phyloP scores from a whole-genome alignment of 2,329 filamentous ascomycete genomes.

The Fusarium lyarnte region DNA sequence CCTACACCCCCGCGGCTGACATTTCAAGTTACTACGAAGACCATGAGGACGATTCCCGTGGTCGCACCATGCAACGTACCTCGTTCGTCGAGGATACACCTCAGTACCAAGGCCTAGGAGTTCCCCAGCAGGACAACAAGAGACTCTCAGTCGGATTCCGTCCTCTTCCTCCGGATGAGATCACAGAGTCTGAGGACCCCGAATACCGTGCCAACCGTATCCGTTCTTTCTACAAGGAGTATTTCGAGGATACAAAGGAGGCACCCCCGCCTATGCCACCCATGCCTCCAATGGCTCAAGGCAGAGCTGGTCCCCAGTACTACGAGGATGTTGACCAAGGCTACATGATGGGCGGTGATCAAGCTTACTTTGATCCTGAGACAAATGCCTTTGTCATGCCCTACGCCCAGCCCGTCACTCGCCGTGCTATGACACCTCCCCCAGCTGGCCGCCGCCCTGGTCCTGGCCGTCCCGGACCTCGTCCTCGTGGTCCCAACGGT shows the following conservation, averaged over 20 bases:
- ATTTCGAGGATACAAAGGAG: conserved; percentile 86
- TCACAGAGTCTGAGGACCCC: conserved; percentile 83
- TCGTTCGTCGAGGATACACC: conserved; percentile 41
- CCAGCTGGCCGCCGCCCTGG: conserved; percentile 65
- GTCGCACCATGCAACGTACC: conserved; percentile 49
- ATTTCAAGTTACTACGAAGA: conserved; percentile 49
- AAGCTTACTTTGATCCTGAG: conserved; percentile 72
- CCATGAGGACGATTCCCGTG: conserved; percentile 46
- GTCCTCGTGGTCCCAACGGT: conserved; percentile 55
- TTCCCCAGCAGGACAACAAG: conserved; percentile 65
- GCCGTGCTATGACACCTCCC: conserved; percentile 95
- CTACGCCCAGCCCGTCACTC: conserved; percentile 84
- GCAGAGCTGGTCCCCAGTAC: conserved; percentile 57
- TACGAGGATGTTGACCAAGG: conserved; percentile 80
- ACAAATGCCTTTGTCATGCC: conserved; percentile 79
- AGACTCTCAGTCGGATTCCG: conserved; percentile 78
- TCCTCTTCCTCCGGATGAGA: conserved; percentile 87
- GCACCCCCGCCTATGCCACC: conserved; percentile 54
- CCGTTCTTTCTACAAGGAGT: conserved; percentile 99
- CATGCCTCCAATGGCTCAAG: conserved; percentile 43
- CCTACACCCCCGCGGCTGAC: conserved; percentile 43
- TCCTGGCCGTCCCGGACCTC: conserved; percentile 44
- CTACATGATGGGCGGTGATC: conserved; percentile 73
- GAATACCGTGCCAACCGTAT: conserved; percentile 96
- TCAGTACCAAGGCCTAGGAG: conserved; percentile 55